These are phyloP conservation scores for Baorangia bicolor DNA, from an alignment of 768 basidiomycete genomes.

Conservation along the genomic window DNA sequence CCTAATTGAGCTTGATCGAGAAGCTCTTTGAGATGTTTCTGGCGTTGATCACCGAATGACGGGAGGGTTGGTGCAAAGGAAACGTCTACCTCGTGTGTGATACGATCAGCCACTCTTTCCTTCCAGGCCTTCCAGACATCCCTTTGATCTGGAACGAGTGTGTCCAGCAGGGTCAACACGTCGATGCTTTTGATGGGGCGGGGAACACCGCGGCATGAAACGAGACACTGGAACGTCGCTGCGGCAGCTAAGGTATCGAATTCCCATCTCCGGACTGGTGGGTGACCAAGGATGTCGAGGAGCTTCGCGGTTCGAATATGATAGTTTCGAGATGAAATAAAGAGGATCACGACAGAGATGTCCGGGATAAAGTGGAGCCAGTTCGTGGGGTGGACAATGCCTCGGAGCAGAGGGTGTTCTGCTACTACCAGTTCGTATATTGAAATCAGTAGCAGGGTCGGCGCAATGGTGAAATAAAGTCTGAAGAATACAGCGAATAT, in stretches of 20 bases:
- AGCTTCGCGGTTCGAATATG: neutral
- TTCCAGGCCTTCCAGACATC: no score
- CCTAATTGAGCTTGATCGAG: constrained; percentile 6
- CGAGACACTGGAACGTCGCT: no score
- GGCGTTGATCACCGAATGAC: no score
- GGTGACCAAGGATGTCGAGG: constrained; percentile 2
- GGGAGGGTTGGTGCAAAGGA: no score
- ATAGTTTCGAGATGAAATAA: neutral
- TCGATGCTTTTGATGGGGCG: constrained; percentile 1
- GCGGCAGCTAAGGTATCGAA: no score
- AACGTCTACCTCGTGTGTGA: no score
- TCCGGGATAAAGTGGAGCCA: neutral
- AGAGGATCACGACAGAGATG: no score
- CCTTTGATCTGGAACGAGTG: no score
- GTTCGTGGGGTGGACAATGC: neutral
- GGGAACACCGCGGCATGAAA: neutral
- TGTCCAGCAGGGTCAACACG: no score
- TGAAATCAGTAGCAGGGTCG: neutral
- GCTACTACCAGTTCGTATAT: neutral
- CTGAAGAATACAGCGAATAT: no score
- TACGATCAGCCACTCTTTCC: no score
- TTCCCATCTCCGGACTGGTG: constrained; percentile 1
- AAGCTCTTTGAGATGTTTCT: neutral
- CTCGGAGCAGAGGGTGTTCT: neutral
- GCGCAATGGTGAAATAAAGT: neutral